These are phyloP conservation scores for Epichloe sp. DNA, from an alignment of 2,329 filamentous ascomycete genomes.

Conservation along the genomic window DNA sequence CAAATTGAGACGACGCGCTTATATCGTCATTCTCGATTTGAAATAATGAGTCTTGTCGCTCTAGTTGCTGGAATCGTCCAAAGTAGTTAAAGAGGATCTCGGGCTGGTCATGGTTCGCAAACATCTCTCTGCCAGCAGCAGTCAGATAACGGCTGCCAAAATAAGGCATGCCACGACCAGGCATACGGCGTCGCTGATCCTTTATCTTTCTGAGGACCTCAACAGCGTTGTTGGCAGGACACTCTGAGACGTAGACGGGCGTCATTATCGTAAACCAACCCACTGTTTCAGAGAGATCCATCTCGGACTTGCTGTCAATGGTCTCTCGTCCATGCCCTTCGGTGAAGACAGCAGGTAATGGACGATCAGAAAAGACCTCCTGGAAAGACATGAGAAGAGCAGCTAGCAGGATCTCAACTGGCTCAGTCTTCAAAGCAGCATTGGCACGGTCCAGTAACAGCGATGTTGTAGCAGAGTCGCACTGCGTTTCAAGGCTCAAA, in stretches of 20 bases:
- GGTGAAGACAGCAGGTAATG: slow-evolving; percentile 22
- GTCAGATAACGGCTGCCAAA: slow-evolving; percentile 18
- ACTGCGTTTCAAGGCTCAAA: not conserved
- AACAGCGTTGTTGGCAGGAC: not conserved
- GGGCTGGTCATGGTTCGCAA: slow-evolving; percentile 10
- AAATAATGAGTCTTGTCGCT: slow-evolving; percentile 13
- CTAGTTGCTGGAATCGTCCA: slow-evolving; percentile 28
- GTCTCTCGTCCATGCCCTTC: slow-evolving; percentile 27
- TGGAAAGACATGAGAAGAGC: slow-evolving; percentile 21
- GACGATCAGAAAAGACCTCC: slow-evolving; percentile 19
- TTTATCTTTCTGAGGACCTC: slow-evolving; percentile 16
- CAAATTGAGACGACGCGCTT: too few species aligned
- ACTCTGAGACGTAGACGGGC: slow-evolving; percentile 14
- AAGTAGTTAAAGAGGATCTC: slow-evolving; percentile 38
- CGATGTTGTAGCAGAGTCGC: not conserved
- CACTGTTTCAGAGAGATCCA: slow-evolving; percentile 25
- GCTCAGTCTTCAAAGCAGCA: slow-evolving; percentile 19
- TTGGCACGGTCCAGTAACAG: slow-evolving; percentile 12
- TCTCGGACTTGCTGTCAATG: slow-evolving; percentile 9
- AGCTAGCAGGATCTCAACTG: slow-evolving; percentile 26
- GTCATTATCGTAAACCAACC: slow-evolving; percentile 33
- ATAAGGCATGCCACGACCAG: slow-evolving; percentile 24
- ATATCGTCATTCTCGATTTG: too few species aligned
- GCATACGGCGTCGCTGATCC: slow-evolving; percentile 20
- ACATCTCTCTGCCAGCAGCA: slow-evolving; percentile 12